Evolutionary conservation across 257 asterid species (phyloP).

Genomic region (Solanum verrucosum): DNA sequence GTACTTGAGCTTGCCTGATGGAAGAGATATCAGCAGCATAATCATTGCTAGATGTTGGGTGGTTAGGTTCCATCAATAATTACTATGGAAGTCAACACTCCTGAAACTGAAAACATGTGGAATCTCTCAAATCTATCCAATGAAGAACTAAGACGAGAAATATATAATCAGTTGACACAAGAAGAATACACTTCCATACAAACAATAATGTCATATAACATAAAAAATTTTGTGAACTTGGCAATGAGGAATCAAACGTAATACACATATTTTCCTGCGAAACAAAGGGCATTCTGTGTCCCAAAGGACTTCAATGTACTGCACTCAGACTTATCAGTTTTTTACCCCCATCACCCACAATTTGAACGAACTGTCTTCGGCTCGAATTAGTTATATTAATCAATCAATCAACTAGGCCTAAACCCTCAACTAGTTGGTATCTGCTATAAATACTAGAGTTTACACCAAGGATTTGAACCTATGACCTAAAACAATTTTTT

Average conservation of each 20-base stretch:
- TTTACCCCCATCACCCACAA: background rate
- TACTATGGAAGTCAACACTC: background rate
- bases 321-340: background rate
- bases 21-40: conserved; percentile 79
- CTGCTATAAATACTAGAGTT: background rate
- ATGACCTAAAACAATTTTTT: background rate
- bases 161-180: background rate
- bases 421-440: background rate
- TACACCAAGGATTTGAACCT: background rate
- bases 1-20: conserved; percentile 55
- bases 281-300: background rate
- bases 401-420: background rate
- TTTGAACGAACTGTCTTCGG: background rate
- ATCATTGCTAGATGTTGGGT: conserved; percentile 12
- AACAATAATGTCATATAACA: background rate
- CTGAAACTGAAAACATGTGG: background rate
- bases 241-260: background rate
- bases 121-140: background rate
- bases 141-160: background rate
- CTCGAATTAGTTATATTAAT: background rate
- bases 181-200: background rate
- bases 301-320: background rate
- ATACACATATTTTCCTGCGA: background rate
- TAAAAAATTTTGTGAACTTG: background rate
- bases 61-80: conserved; percentile 45